These are phyloP conservation scores for Myotisia sp. DNA, from an alignment of 2,329 filamentous ascomycete species.

Conservation along the genomic window DNA sequence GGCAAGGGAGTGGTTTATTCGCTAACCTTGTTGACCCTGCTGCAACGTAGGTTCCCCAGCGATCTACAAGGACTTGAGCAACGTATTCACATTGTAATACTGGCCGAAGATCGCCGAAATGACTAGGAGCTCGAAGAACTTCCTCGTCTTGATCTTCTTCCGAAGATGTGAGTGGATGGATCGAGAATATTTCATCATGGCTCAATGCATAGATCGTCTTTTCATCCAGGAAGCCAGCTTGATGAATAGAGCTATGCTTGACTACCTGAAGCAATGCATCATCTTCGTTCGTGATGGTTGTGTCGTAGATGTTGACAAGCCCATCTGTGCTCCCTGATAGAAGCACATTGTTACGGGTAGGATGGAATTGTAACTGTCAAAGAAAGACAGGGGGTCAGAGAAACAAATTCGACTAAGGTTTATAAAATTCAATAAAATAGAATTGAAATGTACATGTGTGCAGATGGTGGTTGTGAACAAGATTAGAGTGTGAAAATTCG, in stretches of 20 bases:
- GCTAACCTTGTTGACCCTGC: constrained; percentile 37
- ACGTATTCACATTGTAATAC: constrained; percentile 45
- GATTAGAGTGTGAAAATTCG: too few species aligned
- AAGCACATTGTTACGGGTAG: constrained; percentile 37
- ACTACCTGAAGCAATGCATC: constrained; percentile 49
- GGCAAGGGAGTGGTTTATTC: too few species aligned
- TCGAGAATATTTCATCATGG: constrained; percentile 47
- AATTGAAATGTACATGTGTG: too few species aligned
- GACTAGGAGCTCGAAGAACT: constrained; percentile 26
- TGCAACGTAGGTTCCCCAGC: constrained; percentile 31
- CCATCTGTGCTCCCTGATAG: constrained; percentile 50
- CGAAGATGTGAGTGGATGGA: constrained; percentile 34
- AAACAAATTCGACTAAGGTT: background rate
- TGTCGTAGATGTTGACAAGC: constrained; percentile 48
- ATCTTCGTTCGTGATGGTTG: constrained; percentile 43
- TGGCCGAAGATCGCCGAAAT: constrained; percentile 45
- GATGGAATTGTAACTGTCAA: constrained; percentile 37
- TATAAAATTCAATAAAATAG: too few species aligned
- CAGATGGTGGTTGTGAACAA: too few species aligned
- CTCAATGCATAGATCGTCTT: constrained; percentile 44
- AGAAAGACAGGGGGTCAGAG: constrained; percentile 6
- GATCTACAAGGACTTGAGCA: constrained; percentile 37
- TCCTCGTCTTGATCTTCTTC: constrained; percentile 35
- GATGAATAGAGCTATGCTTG: constrained; percentile 49
- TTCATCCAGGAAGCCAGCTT: constrained; percentile 44